Evolutionary conservation across 805 yeast species (phyloP), one percentile per base, ranked within the genome.

Genomic region (Myxozyma kluyveri): DNA sequence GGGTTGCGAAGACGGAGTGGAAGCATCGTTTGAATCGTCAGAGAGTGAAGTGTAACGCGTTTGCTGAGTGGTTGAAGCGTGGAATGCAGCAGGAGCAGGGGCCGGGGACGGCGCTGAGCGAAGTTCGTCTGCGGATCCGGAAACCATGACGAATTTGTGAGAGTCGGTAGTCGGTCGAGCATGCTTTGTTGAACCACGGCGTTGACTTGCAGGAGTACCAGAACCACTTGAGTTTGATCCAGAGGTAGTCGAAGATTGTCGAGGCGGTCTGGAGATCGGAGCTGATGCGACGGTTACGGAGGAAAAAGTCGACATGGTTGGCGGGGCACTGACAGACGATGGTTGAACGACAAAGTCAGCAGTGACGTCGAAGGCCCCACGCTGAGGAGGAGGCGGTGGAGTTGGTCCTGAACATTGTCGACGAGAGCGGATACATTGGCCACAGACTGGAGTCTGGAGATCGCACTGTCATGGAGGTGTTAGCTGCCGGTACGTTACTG

Each of bases 391-490:
- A 7, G 39, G 10, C 9, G n/a, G 10, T 21, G 23, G 40, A 36
- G 23, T 24, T 17, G 49, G 36, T 21, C 49, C 49, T 3, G 45
- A 45, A 23, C 49, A 45, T n/a, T 23, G 37, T 7, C 42, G 23
- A 18, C 49, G 43, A 2, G 49, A 45, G 27, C 35, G 46, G 27
- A 37, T 9, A 27, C 49, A 45, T 21, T 45, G 42, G 14, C 42
- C 42, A 27, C 49, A 45, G 4, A 21, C 26, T n/a, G 43, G 49
- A 4, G 17, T 6, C 32, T 36, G 42, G n/a, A 36, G 42, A 24
- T 45, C 49, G 24, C 49, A 45, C 46, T 44, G 29, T 5, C 14
- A 7, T 12, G n/a, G n/a, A n/a, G 18, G 26, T 29, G 46, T 42
- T 21, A 29, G 39, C 33, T 14, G 33, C n/a, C n/a, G n/a, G n/a